phyloP scores from a whole-genome alignment of 345 rosid genomes.

The Capsella bursapastoris region DNA sequence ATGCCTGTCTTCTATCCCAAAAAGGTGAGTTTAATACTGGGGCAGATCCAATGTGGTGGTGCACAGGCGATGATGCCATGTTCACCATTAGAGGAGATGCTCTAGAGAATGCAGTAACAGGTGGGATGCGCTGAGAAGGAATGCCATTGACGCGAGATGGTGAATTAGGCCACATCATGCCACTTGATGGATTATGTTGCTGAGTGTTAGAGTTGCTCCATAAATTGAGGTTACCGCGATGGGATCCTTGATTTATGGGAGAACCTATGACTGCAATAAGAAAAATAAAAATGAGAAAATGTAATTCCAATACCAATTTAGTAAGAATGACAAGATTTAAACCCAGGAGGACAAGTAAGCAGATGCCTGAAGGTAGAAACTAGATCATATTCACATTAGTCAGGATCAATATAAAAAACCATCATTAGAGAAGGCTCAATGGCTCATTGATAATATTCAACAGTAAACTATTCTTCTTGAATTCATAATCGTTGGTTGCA shows the following conservation, averaged over 20 bases:
- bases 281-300: constrained; percentile 4
- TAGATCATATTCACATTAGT: not conserved
- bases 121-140: constrained; percentile 55
- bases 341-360: constrained; percentile 3
- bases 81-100: constrained; percentile 67
- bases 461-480: not conserved
- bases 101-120: constrained; percentile 64
- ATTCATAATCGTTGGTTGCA: not conserved
- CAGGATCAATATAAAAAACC: not conserved
- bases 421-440: not conserved
- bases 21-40: constrained; percentile 69
- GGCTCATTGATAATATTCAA: not conserved
- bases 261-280: constrained; percentile 46
- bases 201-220: constrained; percentile 74
- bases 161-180: constrained; percentile 81
- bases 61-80: constrained; percentile 63
- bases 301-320: not conserved
- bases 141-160: constrained; percentile 59
- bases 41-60: constrained; percentile 83
- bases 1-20: constrained; percentile 78
- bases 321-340: not conserved
- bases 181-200: constrained; percentile 65
- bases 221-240: constrained; percentile 56
- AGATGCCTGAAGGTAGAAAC: not conserved
- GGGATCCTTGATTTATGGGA: constrained; percentile 69